Conservation (phyloP, 495 filamentous ascomycete species). For the Pseudotulostoma volvatum region DNA sequence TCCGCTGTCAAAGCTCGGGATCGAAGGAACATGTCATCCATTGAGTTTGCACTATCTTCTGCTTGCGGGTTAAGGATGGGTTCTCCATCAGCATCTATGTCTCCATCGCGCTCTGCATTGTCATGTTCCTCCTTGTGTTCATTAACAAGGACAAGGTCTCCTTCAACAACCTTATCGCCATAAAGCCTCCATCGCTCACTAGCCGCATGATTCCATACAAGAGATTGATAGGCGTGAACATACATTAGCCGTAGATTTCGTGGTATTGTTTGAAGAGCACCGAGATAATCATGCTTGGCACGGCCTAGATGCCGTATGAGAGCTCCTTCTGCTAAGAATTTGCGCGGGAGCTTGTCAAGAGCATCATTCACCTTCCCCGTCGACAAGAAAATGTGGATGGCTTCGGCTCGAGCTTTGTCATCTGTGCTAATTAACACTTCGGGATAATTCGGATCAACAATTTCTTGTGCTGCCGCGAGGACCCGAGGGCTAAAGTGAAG, state of each 20-base stretch:
- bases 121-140: constrained; percentile 33
- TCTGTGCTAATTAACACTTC: constrained; percentile 40
- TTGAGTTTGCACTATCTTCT: constrained; percentile 35
- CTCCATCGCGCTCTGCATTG: constrained; percentile 17
- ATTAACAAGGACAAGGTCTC: constrained; percentile 66
- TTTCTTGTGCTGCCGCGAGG: constrained; percentile 20
- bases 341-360: constrained; percentile 52
- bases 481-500: constrained; percentile 43
- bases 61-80: constrained; percentile 42
- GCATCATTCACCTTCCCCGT: constrained; percentile 39
- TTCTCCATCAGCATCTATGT: constrained; percentile 54
- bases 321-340: constrained; percentile 60
- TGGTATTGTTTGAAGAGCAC: constrained; percentile 59
- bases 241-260: constrained; percentile 81
- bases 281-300: constrained; percentile 47
- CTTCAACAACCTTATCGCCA: constrained; percentile 56
- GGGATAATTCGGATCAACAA: constrained; percentile 3
- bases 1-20: constrained; percentile 59
- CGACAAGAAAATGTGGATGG: constrained; percentile 52
- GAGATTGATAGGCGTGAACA: constrained; percentile 85
- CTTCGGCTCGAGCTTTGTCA: constrained; percentile 58
- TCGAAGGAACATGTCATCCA: constrained; percentile 48
- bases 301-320: constrained; percentile 58
- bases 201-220: constrained; percentile 79
- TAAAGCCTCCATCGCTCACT: constrained; percentile 61